Evolutionary conservation across 345 rosid species (phyloP).

Genomic region (Moricandia moricandioides): DNA sequence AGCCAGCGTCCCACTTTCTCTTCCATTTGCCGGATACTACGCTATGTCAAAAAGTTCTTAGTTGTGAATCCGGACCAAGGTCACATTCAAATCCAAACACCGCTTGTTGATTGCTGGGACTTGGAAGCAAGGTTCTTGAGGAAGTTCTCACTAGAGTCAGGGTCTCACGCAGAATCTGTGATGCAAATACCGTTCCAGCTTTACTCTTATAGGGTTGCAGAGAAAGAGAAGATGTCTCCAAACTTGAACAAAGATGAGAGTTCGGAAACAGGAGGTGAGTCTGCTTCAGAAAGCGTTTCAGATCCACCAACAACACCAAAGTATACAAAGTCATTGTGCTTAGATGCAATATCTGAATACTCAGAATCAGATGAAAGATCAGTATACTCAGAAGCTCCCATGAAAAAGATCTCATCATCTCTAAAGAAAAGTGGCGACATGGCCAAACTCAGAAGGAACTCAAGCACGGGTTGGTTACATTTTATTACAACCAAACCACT

Average conservation of each 20-base stretch:
- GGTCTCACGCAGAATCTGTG: slow-evolving; percentile 20
- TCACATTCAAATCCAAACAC: too few relatives aligned
- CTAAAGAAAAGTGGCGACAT: slow-evolving; percentile 34
- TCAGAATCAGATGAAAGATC: slow-evolving; percentile 39
- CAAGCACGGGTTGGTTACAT: slow-evolving; percentile 44
- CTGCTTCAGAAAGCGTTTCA: slow-evolving; percentile 37
- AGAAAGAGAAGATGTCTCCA: slow-evolving; percentile 50
- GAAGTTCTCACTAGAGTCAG: slow-evolving; percentile 1
- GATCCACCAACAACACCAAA: slow-evolving; percentile 42
- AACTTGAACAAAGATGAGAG: slow-evolving; percentile 33
- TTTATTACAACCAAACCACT: not conserved
- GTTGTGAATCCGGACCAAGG: too few relatives aligned
- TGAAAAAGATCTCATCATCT: slow-evolving; percentile 24
- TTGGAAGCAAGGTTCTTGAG: too few relatives aligned
- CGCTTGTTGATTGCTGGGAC: too few relatives aligned
- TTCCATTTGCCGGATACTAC: too few relatives aligned
- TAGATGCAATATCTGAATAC: slow-evolving; percentile 42
- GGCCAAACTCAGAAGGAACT: slow-evolving; percentile 32
- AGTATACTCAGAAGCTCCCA: slow-evolving; percentile 28
- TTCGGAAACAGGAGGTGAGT: slow-evolving; percentile 37
- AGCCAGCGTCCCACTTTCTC: too few relatives aligned
- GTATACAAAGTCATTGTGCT: slow-evolving; percentile 44
- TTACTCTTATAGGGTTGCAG: slow-evolving; percentile 59
- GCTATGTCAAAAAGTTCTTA: too few relatives aligned
- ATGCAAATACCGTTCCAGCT: slow-evolving; percentile 74